Base-by-base conservation (phyloP, 176 grass and related monocot genomes). In the Carex cristatella region DNA sequence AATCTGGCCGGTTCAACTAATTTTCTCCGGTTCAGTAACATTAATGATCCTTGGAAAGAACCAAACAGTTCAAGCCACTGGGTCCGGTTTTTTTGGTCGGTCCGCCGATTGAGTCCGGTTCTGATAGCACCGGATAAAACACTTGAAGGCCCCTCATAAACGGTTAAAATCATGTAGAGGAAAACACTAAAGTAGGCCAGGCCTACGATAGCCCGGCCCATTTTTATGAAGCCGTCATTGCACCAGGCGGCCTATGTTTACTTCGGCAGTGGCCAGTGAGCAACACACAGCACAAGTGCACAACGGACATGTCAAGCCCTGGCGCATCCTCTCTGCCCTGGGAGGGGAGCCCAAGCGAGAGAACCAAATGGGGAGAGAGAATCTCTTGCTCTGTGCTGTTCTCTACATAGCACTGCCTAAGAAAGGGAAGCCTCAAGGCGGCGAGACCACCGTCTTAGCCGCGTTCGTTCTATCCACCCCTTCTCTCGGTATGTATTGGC, bases 391-490 rank as follows among this genome's bases (percentile, higher is more conserved):
- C 87, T 14, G 80, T 87, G 8, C 65, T 97, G 16, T 57, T 8
- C 84, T 67, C 44, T 97, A 97, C 85, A 14, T 31, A 23, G 89
- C 92, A 2, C 90, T 97, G 40, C 89, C 92, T 1, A 97, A 97
- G 90, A 97, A 97, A 70, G 94, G 94, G 0, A 97, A 97, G 56
- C 92, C 94, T 8, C 94, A 97, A 88, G 92, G 90, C 35, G 85
- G 89, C 1, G 94, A 94, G 84, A 86, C 89, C 90, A 92, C 94
- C 11, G 94, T 97, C 46, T 88, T 97, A 37, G 94, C 92, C 16
- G 92, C 94, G 30, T 91, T 97, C 89, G 78, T 97, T 68, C 72
- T 94, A 51, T 91, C 94, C 81, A 68, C 84, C 16, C 87, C 82
- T 71, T 79, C 69, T 58, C 4, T 79, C 4, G 88, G 88, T 86